Conservation (phyloP, 148 eudicot genomes). For the Tetragonia tetragonoides region DNA sequence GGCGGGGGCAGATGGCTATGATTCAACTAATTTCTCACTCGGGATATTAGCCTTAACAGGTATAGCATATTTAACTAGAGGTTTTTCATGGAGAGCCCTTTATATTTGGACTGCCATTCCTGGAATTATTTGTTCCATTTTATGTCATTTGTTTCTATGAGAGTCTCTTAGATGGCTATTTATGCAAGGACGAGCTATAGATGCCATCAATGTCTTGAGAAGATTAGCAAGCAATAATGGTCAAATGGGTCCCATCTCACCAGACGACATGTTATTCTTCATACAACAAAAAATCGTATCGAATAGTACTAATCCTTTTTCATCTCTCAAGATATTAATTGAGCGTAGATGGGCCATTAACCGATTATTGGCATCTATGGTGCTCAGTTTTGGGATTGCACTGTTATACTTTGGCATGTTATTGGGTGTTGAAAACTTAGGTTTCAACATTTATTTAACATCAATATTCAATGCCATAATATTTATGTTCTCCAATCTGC, state of each 20-base stretch:
- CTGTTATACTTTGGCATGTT: conserved; percentile 28
- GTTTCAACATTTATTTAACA: conserved; percentile 19
- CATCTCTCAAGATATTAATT: conserved; percentile 4
- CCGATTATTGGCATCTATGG: conserved; percentile 7
- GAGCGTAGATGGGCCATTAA: conserved; percentile 15
- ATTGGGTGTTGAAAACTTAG: conserved; percentile 23
- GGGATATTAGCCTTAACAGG: conserved; percentile 14
- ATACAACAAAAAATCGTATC: not conserved
- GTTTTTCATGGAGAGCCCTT: conserved; percentile 17
- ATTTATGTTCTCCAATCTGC: conserved; percentile 2
- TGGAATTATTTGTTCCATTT: not conserved
- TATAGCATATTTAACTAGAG: conserved; percentile 4
- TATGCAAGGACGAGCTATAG: conserved; percentile 15
- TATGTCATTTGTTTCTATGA: conserved; percentile 6
- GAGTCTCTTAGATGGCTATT: conserved; percentile 32
- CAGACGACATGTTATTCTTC: not conserved
- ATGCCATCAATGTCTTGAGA: not conserved
- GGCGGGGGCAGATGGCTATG: not conserved
- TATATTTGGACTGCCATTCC: conserved; percentile 24
- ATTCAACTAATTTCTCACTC: not conserved
- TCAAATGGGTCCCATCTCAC: not conserved
- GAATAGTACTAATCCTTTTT: not conserved
- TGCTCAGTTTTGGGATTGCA: conserved; percentile 23
- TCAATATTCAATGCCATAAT: not conserved
- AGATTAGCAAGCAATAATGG: not conserved